Evolutionary conservation across 768 basidiomycete genomes (phyloP), one percentile per base, ranked within the genome.

Genomic region (Phylloporus sp.): DNA sequence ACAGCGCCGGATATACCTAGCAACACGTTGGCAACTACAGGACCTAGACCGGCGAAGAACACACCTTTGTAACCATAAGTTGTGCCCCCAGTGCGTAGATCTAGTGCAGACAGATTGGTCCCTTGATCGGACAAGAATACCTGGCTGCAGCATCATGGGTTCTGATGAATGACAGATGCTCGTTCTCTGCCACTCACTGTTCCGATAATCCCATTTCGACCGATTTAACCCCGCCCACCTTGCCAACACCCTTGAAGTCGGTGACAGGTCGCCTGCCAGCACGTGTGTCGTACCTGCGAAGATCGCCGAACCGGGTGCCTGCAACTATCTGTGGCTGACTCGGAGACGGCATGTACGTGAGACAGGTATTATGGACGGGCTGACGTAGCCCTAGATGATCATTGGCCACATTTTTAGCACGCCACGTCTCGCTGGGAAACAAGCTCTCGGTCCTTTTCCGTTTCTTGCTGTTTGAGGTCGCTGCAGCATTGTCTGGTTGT

Each of bases 371-470:
- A 31, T 86, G 81, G 40, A 93, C 79, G 0, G 89, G 89, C 58
- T 87, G 86, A 13, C 91, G 85, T 15, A 94, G 77, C 43, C 79
- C 80, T 5, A 94, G 75, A 41, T 71, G 65, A 59, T 94, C 91
- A 58, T 91, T 87, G n/a, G 82, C 77, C 5, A 89, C 86, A 65
- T 94, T 93, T 67, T 85, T 87, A 10, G 90, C 90, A 50, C 91
- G 75, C 91, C 91, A 94, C 5, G 85, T 60, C 71, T 94, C 91
- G 0, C 80, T 87, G 0, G 84, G 78, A 44, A 91, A 79, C 3
- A 90, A 60, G 2, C 73, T 67, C 5, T 82, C 78, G 5, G 69
- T 71, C 66, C 85, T 85, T 58, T 86, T 71, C 61, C 88, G 85
- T 60, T 80, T 82, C 16, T 63, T 47, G 60, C 29, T 46, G 32